Evolutionary conservation across 257 asterid species (phyloP).

Genomic region (Schizonepeta tenuifolia): DNA sequence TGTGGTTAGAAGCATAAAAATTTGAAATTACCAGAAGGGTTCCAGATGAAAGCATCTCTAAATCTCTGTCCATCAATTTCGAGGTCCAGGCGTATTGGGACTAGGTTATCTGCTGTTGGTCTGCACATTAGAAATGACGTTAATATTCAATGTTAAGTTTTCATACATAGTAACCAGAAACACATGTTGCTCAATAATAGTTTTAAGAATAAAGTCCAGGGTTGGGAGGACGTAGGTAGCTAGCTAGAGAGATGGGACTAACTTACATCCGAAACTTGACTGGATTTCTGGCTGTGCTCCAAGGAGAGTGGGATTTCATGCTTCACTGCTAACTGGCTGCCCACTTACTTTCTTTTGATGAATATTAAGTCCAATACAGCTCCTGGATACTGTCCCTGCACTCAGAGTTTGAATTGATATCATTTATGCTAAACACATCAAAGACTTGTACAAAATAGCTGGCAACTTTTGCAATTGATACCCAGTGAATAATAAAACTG

Average conservation of each 20-base stretch:
- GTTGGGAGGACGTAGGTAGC: not conserved
- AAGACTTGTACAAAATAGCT: not conserved
- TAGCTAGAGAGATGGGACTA: not conserved
- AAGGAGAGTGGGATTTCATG: conserved; percentile 73
- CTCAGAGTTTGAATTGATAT: not conserved
- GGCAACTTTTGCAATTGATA: not conserved
- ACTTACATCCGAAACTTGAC: conserved; percentile 86
- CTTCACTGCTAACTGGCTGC: conserved; percentile 17
- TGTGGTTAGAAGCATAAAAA: not conserved
- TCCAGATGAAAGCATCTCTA: conserved; percentile 90
- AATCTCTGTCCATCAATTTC: conserved; percentile 88
- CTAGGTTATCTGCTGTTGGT: conserved; percentile 88
- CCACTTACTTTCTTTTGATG: conserved; percentile 12
- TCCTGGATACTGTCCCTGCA: conserved; percentile 8
- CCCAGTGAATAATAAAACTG: not conserved
- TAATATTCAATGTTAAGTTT: conserved; percentile 11
- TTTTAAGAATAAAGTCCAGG: not conserved
- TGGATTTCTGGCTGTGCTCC: conserved; percentile 75
- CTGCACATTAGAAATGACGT: conserved; percentile 43
- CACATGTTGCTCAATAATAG: not conserved
- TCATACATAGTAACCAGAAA: not conserved
- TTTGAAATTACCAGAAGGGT: conserved; percentile 70
- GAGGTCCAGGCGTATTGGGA: conserved; percentile 86
- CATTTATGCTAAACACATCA: not conserved
- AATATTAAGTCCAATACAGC: not conserved